Conservation (phyloP, 495 filamentous ascomycete species). For the Podospora sp. region DNA sequence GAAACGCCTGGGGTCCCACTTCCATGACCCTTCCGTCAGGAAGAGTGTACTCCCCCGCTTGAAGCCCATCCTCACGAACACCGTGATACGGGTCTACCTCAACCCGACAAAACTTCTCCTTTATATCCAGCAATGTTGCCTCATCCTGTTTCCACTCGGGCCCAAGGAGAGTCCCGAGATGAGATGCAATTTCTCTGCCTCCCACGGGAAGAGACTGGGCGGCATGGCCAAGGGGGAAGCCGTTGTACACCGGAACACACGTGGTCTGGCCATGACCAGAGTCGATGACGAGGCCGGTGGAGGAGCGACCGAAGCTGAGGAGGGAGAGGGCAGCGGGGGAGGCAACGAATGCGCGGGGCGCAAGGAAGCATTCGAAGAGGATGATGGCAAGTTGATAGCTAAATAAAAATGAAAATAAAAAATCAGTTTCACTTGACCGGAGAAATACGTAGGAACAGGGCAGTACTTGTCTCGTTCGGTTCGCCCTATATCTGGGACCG, state of each 20-base stretch:
- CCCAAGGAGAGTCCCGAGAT: constrained; percentile 7
- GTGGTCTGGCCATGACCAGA: not conserved
- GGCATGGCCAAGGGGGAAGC: not conserved
- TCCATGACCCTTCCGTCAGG: not conserved
- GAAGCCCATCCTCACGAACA: not conserved
- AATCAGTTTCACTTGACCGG: not conserved
- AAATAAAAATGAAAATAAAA: not conserved
- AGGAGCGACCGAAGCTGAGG: not conserved
- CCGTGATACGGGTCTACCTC: constrained; percentile 1
- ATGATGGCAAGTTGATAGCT: not conserved
- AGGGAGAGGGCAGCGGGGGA: not conserved
- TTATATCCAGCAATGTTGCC: not conserved
- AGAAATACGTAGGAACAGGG: not conserved
- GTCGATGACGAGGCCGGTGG: constrained; percentile 1
- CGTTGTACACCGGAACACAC: not conserved
- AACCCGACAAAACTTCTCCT: constrained; percentile 4
- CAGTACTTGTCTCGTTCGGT: constrained; percentile 2
- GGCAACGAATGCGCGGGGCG: constrained; percentile 3
- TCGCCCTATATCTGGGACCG: not conserved
- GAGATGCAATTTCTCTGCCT: not conserved
- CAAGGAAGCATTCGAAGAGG: not conserved
- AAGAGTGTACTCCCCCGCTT: not conserved
- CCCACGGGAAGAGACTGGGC: not conserved
- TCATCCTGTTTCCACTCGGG: not conserved
- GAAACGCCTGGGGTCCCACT: constrained; percentile 5